phyloP scores from a whole-genome alignment of 768 basidiomycete species.

The Amanita rubescens region DNA sequence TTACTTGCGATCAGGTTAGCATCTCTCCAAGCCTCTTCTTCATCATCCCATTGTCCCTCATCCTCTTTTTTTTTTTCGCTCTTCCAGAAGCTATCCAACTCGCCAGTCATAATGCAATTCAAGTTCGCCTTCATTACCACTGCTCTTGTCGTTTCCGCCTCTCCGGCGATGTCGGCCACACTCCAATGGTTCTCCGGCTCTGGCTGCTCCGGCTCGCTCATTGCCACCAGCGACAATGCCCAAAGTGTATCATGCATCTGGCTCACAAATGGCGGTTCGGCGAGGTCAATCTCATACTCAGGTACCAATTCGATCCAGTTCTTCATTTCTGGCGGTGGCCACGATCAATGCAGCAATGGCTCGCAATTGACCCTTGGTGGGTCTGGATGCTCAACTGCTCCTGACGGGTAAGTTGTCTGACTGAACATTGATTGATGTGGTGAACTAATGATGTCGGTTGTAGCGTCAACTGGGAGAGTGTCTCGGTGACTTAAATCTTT shows the following conservation, averaged over 20 bases:
- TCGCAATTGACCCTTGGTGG: conserved; percentile 6
- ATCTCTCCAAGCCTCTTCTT: no score
- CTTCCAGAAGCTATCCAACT: conserved; percentile 12
- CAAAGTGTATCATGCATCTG: conserved; percentile 9
- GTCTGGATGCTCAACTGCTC: conserved; percentile 15
- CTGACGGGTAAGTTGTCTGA: conserved; percentile 12
- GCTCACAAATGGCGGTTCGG: conserved; percentile 9
- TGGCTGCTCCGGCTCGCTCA: no score
- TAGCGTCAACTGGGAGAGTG: conserved; percentile 16
- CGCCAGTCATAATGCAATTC: conserved; percentile 15
- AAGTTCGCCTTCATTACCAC: conserved; percentile 11
- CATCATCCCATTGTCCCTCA: no score
- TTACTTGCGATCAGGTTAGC: no score
- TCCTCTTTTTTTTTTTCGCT: neutral
- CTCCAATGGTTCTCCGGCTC: no score
- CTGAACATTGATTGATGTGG: conserved; percentile 5
- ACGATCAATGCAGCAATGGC: conserved; percentile 15
- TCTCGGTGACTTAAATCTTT: neutral
- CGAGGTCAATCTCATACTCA: conserved; percentile 14
- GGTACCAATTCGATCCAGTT: conserved; percentile 12
- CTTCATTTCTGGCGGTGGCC: conserved; percentile 12
- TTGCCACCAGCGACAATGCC: no score
- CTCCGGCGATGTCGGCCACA: conserved; percentile 11
- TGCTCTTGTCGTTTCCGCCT: conserved; percentile 11
- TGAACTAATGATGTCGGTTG: conserved; percentile 4